Evolutionary conservation across 2,329 filamentous ascomycete genomes (phyloP), one percentile per base, ranked within the genome.

Genomic region (Cladobotryum protrusum): DNA sequence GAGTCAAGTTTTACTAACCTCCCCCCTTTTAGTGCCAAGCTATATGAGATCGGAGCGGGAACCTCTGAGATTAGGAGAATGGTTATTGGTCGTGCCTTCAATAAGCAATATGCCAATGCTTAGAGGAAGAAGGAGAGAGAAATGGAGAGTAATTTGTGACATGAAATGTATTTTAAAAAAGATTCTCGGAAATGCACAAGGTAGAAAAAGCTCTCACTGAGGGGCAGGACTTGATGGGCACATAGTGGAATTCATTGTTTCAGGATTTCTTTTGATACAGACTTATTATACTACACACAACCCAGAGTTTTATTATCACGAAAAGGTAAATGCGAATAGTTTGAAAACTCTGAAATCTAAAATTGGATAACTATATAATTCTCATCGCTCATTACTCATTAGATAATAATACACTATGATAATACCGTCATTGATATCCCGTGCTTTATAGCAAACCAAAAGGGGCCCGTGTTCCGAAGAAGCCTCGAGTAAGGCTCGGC

Each of bases 41-140:
- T 99, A 53, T 99, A 99, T 67, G 93, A 97, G 72, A 97, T 99
- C 65, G 93, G 93, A 1, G 93, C 93, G 5, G 93, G 93, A 5
- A 97, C 93, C 3, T 96, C 89, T 53, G 93, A 99, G 72, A 85
- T 99, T 45, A 78, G 93, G 57, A 78, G 91, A 56, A 95, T 97
- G 82, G 89, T 99, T 4, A 96, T 99, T 63, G 92, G 93, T 24
- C 77, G 91, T 57, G 87, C 84, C 1, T 96, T 96, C 59, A 96
- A 96, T 69, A 91, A 87, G 72, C 85, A 95, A 69, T 95, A 84
- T 66, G 80, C 73, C 36, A 60, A 64, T 46, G 64, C 56, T 40
- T 69, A 50, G 54, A n/a, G 13, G 13, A 7, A n/a, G 3, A 3
- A 24, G 3, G 6, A 32, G 29, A n/a, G 3, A 17, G 1, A 45